Evolutionary conservation across 2,329 filamentous ascomycete genomes (phyloP).

Genomic region (Phyllosticta capitalensis): DNA sequence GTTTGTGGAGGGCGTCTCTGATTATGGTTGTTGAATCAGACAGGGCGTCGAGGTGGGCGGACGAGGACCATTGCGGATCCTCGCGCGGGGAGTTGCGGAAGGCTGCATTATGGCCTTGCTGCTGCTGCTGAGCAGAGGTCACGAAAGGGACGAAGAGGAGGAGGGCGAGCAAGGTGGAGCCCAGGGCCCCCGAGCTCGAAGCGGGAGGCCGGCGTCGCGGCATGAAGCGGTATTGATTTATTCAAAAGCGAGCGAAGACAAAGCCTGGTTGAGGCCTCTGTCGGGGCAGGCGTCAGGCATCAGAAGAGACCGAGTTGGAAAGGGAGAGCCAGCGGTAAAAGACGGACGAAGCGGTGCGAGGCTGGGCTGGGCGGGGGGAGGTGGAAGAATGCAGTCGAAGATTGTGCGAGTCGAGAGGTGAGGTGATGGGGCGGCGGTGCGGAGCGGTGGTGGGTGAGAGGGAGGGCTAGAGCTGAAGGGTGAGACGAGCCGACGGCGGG

Average conservation of each 20-base stretch:
- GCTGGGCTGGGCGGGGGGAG: background rate
- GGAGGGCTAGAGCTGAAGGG: constrained; percentile 1
- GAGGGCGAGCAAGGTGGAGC: constrained; percentile 21
- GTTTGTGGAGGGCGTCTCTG: constrained; percentile 17
- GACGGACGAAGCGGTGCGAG: background rate
- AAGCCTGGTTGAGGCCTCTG: constrained; percentile 10
- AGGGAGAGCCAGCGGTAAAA: background rate
- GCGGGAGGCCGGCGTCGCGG: constrained; percentile 32
- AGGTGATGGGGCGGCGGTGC: constrained; percentile 5
- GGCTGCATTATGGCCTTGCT: constrained; percentile 13
- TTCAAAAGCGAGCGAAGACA: background rate
- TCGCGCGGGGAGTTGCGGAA: constrained; percentile 22
- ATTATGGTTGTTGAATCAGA: constrained; percentile 6
- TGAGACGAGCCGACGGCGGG: constrained; percentile 1
- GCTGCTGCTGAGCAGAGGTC: constrained; percentile 33
- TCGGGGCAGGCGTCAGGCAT: constrained; percentile 9
- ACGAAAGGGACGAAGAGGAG: constrained; percentile 24
- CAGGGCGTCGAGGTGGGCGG: constrained; percentile 7
- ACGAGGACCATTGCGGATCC: constrained; percentile 16
- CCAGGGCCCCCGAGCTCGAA: constrained; percentile 26
- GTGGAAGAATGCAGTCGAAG: constrained; percentile 9
- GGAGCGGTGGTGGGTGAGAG: constrained; percentile 7
- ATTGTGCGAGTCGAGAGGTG: background rate
- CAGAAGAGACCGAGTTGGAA: constrained; percentile 8
- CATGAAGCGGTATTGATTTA: constrained; percentile 18